Evolutionary conservation across 1,139 yeast species (phyloP).

Genomic region (Hemisphaericaspora xylanilytica): DNA sequence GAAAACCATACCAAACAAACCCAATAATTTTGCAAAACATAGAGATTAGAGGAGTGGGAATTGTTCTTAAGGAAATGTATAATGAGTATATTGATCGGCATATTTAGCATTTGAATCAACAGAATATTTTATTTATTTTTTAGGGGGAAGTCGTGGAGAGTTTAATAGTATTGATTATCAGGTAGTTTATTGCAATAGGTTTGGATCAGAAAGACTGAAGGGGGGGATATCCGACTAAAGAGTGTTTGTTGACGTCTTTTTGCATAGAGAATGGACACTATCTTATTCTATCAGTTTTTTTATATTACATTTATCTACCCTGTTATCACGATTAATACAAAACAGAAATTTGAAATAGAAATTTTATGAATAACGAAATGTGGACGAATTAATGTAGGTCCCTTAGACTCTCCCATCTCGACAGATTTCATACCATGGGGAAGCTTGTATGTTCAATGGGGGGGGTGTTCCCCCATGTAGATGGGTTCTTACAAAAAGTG

Average conservation of each 20-base stretch:
- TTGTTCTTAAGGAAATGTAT: not conserved
- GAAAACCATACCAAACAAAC: conserved; percentile 20
- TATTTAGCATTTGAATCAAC: not conserved
- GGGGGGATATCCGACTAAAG: not conserved
- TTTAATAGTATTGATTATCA: too few species aligned
- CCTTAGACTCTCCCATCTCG: too few species aligned
- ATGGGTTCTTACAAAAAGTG: not conserved
- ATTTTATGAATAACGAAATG: too few species aligned
- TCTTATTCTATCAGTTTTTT: not conserved
- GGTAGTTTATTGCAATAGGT: too few species aligned
- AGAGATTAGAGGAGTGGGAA: too few species aligned
- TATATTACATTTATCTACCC: not conserved
- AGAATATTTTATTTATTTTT: conserved; percentile 1
- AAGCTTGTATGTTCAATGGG: too few species aligned
- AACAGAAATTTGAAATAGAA: not conserved
- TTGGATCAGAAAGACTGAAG: too few species aligned
- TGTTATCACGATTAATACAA: not conserved
- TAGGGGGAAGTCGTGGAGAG: not conserved
- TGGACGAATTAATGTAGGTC: too few species aligned
- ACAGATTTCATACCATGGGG: too few species aligned
- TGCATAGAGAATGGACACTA: not conserved
- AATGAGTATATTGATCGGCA: not conserved
- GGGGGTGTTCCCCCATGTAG: too few species aligned
- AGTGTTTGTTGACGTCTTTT: not conserved
- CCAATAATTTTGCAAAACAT: too few species aligned